These are phyloP conservation scores for Annulohypoxylon maeteangense DNA, from an alignment of 495 filamentous ascomycete genomes.

Conservation along the genomic window DNA sequence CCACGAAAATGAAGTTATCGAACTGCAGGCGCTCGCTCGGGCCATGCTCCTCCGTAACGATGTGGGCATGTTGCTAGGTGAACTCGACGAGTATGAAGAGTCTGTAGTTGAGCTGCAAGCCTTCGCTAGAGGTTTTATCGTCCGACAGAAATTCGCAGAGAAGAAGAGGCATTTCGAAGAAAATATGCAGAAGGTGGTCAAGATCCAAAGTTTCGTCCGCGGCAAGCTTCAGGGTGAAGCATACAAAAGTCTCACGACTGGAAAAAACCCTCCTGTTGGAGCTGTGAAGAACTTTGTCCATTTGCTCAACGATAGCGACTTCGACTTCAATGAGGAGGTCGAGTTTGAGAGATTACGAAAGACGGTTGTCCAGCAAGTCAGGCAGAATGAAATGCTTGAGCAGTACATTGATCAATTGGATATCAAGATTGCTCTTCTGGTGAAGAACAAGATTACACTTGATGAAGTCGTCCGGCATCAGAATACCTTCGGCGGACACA, in stretches of 20 bases:
- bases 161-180: constrained; percentile 89
- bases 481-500: constrained; percentile 93
- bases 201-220: constrained; percentile 95
- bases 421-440: constrained; percentile 97
- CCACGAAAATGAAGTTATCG: constrained; percentile 66
- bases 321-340: constrained; percentile 98
- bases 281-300: constrained; percentile 98
- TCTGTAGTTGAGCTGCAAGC: constrained; percentile 78
- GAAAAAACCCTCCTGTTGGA: constrained; percentile 96
- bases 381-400: constrained; percentile 96
- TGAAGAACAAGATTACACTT: constrained; percentile 99
- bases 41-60: constrained; percentile 80
- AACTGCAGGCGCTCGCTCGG: constrained; percentile 77
- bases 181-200: constrained; percentile 99
- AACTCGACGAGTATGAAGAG: constrained; percentile 85
- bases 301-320: constrained; percentile 95
- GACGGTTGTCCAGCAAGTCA: constrained; percentile 94
- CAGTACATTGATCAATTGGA: constrained; percentile 98
- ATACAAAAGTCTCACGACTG: constrained; percentile 93
- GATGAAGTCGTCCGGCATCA: constrained; percentile 98
- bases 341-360: constrained; percentile 94
- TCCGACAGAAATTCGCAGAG: constrained; percentile 79
- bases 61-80: constrained; percentile 73
- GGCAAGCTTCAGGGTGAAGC: constrained; percentile 95
- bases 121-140: constrained; percentile 74